Base-by-base conservation (phyloP, 192 early-diverging fungal genomes). In the Allomyces javanicus region DNA sequence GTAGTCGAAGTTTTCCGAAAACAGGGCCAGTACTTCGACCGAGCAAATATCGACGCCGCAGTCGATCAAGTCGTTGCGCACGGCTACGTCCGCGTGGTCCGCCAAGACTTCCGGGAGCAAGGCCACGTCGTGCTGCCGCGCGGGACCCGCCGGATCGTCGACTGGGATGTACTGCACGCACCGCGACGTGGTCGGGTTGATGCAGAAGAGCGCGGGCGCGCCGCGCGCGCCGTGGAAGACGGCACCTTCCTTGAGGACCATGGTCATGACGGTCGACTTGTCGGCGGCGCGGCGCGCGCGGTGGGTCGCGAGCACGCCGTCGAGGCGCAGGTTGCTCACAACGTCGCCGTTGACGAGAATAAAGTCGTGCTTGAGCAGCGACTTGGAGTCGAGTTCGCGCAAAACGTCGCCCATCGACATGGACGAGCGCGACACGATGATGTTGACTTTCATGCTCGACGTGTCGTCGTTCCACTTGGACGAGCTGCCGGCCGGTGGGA, bases 1-100 rank as follows among this genome's bases (percentile, higher is more conserved):
- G 75, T 91, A 98, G 78, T 98, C 96, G 79, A 96, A 96, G 78
- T 96, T 96, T 71, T 98, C 94, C 10, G 87, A 90, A 68, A 96
- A 96, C 65, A 95, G 78, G 1, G 91, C 84, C 24, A 63, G 27
- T 73, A 87, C 86, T 64, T 93, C 91, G 7, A 90, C 80, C 14
- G 91, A 88, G 77, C 96, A 98, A 62, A 98, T 90, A 65, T 91
- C 92, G 62, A 99, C 79, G 23, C 86, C 87, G 70, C 87, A 89
- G 77, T 99, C 96, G 55, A 94, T 87, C 62, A 98, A 75, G 72
- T 98, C 93, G 67, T 88, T 90, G n/a, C 89, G 82, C 66, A 94
- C 71, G 70, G 88, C 79, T 22, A 97, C 72, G 63, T 90, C 83
- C 5, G 82, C 74, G 64, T 79, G 79, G n/a, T 79, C 79, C 62